phyloP scores from a whole-genome alignment of 495 filamentous ascomycete species.

The Podospora tetraspora region DNA sequence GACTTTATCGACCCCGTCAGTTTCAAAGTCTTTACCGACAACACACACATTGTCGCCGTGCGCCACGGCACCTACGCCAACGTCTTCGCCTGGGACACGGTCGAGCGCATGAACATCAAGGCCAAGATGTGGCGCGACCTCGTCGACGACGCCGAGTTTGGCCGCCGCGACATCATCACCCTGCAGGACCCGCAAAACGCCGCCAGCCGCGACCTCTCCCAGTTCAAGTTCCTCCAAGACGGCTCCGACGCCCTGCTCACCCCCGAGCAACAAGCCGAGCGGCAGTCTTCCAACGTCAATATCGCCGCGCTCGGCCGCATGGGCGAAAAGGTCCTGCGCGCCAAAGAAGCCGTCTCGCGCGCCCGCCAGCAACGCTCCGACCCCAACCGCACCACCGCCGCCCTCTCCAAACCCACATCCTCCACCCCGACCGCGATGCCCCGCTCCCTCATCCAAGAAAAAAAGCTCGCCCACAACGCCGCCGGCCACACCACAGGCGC shows the following conservation, averaged over 20 bases:
- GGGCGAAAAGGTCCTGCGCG: constrained; percentile 81
- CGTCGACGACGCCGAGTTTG: constrained; percentile 81
- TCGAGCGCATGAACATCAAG: constrained; percentile 94
- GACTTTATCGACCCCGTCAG: constrained; percentile 96
- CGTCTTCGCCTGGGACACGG: constrained; percentile 92
- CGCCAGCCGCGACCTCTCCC: constrained; percentile 71
- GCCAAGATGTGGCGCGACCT: constrained; percentile 94
- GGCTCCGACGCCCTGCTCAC: constrained; percentile 65
- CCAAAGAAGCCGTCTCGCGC: constrained; percentile 84
- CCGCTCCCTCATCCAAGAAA: constrained; percentile 35
- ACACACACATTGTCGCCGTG: constrained; percentile 92
- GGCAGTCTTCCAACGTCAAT: constrained; percentile 63
- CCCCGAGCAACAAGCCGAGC: constrained; percentile 44
- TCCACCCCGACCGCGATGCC: constrained; percentile 19
- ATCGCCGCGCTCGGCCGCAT: constrained; percentile 66
- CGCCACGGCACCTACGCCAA: constrained; percentile 73
- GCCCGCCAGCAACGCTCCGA: constrained; percentile 57
- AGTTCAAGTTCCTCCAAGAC: constrained; percentile 86
- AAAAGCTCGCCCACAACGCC: constrained; percentile 68
- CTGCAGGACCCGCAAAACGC: constrained; percentile 95
- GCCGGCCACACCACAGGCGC: constrained; percentile 85
- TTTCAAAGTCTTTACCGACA: constrained; percentile 95
- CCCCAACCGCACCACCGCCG: constrained; percentile 44
- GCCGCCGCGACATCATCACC: constrained; percentile 89
- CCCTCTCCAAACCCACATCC: constrained; percentile 38